Evolutionary conservation across 164 flowering plant genomes (phyloP), one percentile per base, ranked within the genome.

Genomic region (Echeveria elegans): DNA sequence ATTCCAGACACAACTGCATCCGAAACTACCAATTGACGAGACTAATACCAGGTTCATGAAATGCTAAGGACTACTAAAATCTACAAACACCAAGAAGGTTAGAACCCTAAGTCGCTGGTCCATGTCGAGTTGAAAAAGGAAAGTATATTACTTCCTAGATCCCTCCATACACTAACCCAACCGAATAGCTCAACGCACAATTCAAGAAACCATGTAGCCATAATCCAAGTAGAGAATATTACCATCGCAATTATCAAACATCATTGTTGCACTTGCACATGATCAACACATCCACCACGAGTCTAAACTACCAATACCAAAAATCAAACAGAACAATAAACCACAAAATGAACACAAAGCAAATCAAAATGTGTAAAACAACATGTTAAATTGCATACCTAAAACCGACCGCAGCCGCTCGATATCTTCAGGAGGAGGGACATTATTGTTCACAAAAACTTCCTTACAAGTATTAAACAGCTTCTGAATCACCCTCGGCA

Each of bases 381-480:
- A 7, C n/a, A n/a, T n/a, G n/a, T n/a, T 18, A 30, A 41, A 59
- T 1, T 31, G 47, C 77, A 32, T 84, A 82, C 90, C 86, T 72
- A 86, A 68, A 69, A 82, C 80, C 38, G 76, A 64, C 6, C 71
- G 73, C 0, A 86, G 76, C 59, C 72, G 74, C 31, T 81, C 74
- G 36, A 86, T 71, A 30, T 79, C 74, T 10, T 74, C 80, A 4
- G 81, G 76, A 9, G 82, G 61, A 0, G 90, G 90, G 41, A 86
- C 76, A 67, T 73, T 81, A 32, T 80, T 61, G 52, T 30, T 41
- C 59, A 79, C 76, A 74, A 86, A 86, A 2, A 84, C 83, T 21
- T 82, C 78, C 76, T 74, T 80, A 80, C 90, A 86, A 68, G 84
- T 79, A 18, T 82, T 74, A 63, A 53, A 84, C 6, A 83, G 81